Base-by-base conservation (phyloP, 1,139 yeast species). In the Williopsis jadinii region DNA sequence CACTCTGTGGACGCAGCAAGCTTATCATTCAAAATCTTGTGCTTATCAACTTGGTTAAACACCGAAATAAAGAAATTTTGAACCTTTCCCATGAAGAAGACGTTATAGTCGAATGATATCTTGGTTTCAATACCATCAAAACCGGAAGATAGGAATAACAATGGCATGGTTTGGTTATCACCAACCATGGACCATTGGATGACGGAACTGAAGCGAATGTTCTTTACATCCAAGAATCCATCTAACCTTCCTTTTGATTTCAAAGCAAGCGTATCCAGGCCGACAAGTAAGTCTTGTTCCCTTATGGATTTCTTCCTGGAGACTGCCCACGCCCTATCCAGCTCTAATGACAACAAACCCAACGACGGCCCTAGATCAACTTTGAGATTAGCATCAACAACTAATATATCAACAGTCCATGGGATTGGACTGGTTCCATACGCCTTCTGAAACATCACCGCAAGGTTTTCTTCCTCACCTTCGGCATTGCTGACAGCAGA, bases 351-450 rank as follows among this genome's bases (percentile, higher is more conserved):
- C 39, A 84, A 62, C 28, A 75, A 69, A 14, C 97, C 97, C 32
- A 92, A 64, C 0, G 95, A 78, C 39, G 85, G 86, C 0, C 97
- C 97, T 50, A 90, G 70, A 52, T 87, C 95, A 14, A 85, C 77
- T 35, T 68, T 71, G 5, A 84, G 71, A 1, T 66, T 61, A 2
- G 81, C 64, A 47, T 77, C 74, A 1, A 70, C 56, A 3, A 88
- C 59, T 14, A 78, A 66, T 36, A 84, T 62, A 5, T 84, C 77
- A 33, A 84, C 62, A 11, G 78, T 70, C 88, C 95, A 85, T 0
- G 96, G 95, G 40, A 86, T 66, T 0, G 94, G 80, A 30, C 73
- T 67, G 0, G 85, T 73, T 0, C 79, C 68, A 0, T 86, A 71
- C 2, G 80, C 90, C 44, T 77, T 77, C 43, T 72, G 75, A 50